These are phyloP conservation scores for Ganoderma resinaceum DNA, from an alignment of 1,284 basidiomycete species.

Conservation along the genomic window DNA sequence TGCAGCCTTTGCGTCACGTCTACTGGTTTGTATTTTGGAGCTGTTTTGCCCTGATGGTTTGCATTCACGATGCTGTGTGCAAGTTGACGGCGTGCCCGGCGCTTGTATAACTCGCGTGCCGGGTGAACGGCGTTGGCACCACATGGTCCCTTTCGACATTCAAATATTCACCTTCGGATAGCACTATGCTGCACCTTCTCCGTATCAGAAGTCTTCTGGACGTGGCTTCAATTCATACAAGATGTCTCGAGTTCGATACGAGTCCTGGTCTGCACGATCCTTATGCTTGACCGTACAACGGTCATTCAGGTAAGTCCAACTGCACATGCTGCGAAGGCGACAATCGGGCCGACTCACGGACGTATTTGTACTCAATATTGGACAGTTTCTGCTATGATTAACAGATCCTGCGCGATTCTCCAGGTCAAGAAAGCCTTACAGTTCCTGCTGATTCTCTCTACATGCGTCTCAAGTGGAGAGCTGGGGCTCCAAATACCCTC, in stretches of 20 bases:
- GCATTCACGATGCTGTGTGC: background rate
- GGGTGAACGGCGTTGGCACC: background rate
- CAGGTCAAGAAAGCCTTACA: background rate
- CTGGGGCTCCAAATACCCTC: slow-evolving; percentile 37
- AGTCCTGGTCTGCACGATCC: background rate
- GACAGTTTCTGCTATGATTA: background rate
- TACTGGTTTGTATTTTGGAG: background rate
- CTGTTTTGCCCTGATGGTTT: background rate
- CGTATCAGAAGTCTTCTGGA: background rate
- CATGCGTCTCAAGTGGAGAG: slow-evolving; percentile 7
- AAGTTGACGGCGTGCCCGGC: too few species aligned
- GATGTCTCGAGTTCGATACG: background rate
- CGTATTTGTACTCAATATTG: background rate
- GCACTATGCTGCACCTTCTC: background rate
- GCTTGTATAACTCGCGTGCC: too few species aligned
- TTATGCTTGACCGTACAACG: background rate
- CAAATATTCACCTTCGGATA: background rate
- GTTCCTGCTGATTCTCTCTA: slow-evolving; percentile 10
- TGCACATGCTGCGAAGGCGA: background rate
- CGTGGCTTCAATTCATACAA: background rate
- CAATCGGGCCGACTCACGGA: background rate
- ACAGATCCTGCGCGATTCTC: background rate
- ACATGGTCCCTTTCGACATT: background rate
- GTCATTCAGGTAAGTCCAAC: background rate
- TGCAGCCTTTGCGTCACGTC: background rate